Evolutionary conservation across 164 flowering plant genomes (phyloP).

Genomic region (Magnolia changhungtana): DNA sequence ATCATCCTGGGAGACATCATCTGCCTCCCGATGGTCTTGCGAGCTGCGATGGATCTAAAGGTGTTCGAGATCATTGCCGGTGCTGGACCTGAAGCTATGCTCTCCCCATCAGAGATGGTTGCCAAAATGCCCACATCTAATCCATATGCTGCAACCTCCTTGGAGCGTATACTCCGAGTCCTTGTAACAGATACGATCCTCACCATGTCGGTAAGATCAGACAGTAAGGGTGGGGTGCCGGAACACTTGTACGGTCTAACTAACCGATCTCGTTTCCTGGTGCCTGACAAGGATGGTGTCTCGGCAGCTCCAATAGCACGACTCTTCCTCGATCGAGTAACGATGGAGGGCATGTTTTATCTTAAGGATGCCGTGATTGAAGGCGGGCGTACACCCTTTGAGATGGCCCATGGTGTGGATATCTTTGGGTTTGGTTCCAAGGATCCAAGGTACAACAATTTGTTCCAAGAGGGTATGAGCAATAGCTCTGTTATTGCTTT

Average conservation of each 20-base stretch:
- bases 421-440: background rate
- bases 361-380: slow-evolving; percentile 8
- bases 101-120: slow-evolving; percentile 8
- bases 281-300: slow-evolving; percentile 4
- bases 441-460: background rate
- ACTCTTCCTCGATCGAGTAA: background rate
- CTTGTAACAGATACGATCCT: slow-evolving; percentile 11
- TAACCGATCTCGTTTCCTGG: background rate
- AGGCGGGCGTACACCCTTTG: slow-evolving; percentile 4
- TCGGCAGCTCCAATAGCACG: background rate
- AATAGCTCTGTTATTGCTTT: no score
- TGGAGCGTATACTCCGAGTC: slow-evolving; percentile 19
- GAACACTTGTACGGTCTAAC: slow-evolving; percentile 11
- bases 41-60: slow-evolving; percentile 3
- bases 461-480: slow-evolving; percentile 12
- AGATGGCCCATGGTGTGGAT: slow-evolving; percentile 9
- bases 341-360: slow-evolving; percentile 1
- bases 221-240: no score
- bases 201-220: background rate
- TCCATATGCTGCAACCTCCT: slow-evolving; percentile 4
- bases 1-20: background rate
- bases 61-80: slow-evolving; percentile 11
- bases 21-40: slow-evolving; percentile 14
- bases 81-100: slow-evolving; percentile 9
- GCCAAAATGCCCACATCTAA: slow-evolving; percentile 14